Conservation (phyloP, 164 flowering plant genomes). For the Malania oleifera region DNA sequence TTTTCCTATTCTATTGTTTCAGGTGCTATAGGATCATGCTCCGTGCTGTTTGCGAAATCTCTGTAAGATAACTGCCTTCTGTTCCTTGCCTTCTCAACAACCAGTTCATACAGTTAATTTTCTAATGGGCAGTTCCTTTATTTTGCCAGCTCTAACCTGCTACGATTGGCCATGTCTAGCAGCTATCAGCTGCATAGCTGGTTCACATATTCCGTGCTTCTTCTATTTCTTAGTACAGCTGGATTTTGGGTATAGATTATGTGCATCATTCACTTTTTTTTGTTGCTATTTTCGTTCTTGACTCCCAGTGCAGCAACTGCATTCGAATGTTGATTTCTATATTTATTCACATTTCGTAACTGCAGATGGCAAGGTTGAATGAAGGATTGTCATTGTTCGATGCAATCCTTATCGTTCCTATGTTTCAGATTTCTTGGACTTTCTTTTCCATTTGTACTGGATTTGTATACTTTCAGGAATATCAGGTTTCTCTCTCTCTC, state of each 20-base stretch:
- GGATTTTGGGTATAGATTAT: slow-evolving; percentile 81
- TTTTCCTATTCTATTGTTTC: slow-evolving; percentile 93
- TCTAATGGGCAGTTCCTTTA: slow-evolving; percentile 9
- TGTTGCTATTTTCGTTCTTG: neutral
- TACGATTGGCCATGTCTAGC: slow-evolving; percentile 80
- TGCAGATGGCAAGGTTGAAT: slow-evolving; percentile 94
- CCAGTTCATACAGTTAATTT: neutral
- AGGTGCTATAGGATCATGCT: slow-evolving; percentile 94
- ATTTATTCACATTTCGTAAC: slow-evolving; percentile 4
- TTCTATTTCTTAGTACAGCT: slow-evolving; percentile 86
- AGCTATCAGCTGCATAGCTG: slow-evolving; percentile 77
- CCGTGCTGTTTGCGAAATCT: slow-evolving; percentile 94
- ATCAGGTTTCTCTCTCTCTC: slow-evolving; percentile 53
- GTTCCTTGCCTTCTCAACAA: neutral
- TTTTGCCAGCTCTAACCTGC: slow-evolving; percentile 71
- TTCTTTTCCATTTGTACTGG: slow-evolving; percentile 98
- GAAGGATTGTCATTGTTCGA: slow-evolving; percentile 90
- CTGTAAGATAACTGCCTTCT: slow-evolving; percentile 46
- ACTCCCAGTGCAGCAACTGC: neutral
- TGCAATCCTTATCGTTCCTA: slow-evolving; percentile 95
- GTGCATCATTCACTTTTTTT: neutral
- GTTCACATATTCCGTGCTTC: slow-evolving; percentile 94
- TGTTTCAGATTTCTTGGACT: slow-evolving; percentile 99
- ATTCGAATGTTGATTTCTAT: neutral
- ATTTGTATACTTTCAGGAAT: slow-evolving; percentile 92